A percentile compares a stretch with the other conserved stretches of the same genome.
phyloP scores from a whole-genome alignment of 805 yeast genomes.

The Saccharomycopsis fodiens region DNA sequence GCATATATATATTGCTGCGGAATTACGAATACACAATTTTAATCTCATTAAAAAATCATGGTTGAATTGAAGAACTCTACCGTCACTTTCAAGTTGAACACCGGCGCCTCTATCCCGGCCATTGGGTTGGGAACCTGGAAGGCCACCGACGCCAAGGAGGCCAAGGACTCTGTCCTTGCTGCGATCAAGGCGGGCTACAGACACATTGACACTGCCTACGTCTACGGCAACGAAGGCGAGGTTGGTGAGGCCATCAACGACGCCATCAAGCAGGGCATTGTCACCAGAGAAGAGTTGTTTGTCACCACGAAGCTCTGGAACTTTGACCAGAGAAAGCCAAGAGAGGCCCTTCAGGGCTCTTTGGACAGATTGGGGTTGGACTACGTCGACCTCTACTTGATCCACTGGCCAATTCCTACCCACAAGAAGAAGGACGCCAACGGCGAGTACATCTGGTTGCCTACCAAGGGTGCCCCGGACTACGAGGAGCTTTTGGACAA shows the following conservation, averaged over 20 bases:
- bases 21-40: no score
- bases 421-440: not conserved
- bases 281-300: slow-evolving; percentile 49
- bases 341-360: slow-evolving; percentile 41
- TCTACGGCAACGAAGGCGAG: slow-evolving; percentile 50
- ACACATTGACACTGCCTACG: slow-evolving; percentile 61
- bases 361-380: slow-evolving; percentile 45
- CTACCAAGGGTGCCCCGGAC: not conserved
- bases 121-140: slow-evolving; percentile 49
- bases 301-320: slow-evolving; percentile 59
- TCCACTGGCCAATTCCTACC: slow-evolving; percentile 49
- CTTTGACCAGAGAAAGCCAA: slow-evolving; percentile 31
- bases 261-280: slow-evolving; percentile 28
- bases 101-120: slow-evolving; percentile 27
- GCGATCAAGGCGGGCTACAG: slow-evolving; percentile 47
- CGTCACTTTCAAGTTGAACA: slow-evolving; percentile 21
- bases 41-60: no score
- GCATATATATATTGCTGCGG: no score
- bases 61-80: not conserved
- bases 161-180: slow-evolving; percentile 36
- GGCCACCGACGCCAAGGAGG: slow-evolving; percentile 24
- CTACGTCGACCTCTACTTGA: slow-evolving; percentile 56
- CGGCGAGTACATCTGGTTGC: slow-evolving; percentile 1
- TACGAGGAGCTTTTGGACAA: slow-evolving; percentile 7
- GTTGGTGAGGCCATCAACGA: slow-evolving; percentile 28